Evolutionary conservation across 805 yeast species (phyloP), one percentile per base, ranked within the genome.

Genomic region (Sungouiozyma ichnusensis): DNA sequence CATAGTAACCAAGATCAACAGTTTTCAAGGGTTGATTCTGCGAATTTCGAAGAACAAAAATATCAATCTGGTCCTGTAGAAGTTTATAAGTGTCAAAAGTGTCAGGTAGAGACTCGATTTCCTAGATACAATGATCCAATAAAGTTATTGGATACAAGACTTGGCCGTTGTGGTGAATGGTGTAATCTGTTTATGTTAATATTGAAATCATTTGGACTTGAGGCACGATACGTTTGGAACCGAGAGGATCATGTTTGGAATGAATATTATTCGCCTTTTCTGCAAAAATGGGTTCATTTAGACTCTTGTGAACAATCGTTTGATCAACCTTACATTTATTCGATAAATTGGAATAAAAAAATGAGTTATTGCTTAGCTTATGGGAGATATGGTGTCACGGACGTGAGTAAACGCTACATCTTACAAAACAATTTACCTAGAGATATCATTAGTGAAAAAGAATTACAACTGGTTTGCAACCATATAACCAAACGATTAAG

Each of bases 211-310:
- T 64, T 88, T 35, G 84, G 81, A 0, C 54, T 77, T 3, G 67
- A 76, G 20, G 74, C 76, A 1, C 64, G 97, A 40, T 87, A 81
- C 54, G 65, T 88, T 2, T 85, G 94, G 94, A 87, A 86, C 58
- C 66, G 74, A 6, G 97, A 90, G 57, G 97, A 90, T 58, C 97
- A 90, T 58, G 97, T 85, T 1, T 90, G 97, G 97, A 82, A 94
- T 53, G 97, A 90, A 55, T 81, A 82, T 52, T 88, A 76, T 57
- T 83, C 94, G 1, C 58, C 52, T 0, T 53, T 63, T 16, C 66
- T 74, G 48, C 60, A 71, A 36, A 62, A 86, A 42, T 90, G 97
- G 97, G 69, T 88, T 16, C 97, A 90, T 60, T 65, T 84, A 15
- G 97, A 88, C 54, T 75, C 85, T 7, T 90, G 97, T 58, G 97